phyloP scores from a whole-genome alignment of 306 rosid genomes.

The Ormosia emarginata region DNA sequence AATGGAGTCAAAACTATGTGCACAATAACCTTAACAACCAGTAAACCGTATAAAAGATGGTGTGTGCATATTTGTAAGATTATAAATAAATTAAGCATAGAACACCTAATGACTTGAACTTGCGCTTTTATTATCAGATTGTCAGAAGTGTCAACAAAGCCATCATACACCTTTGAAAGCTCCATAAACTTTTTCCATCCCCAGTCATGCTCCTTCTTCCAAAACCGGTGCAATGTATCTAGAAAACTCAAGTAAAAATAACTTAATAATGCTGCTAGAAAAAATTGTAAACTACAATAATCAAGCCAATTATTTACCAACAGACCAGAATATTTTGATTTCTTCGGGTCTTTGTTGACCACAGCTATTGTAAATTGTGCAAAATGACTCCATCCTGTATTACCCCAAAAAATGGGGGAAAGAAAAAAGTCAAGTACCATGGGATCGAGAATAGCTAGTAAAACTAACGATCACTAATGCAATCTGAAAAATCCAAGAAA shows the following conservation, averaged over 20 bases:
- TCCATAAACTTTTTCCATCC: constrained; percentile 99
- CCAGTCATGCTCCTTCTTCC: constrained; percentile 99
- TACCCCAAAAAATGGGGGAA: not conserved
- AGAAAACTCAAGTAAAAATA: constrained; percentile 16
- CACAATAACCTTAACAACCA: not conserved
- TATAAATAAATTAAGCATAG: constrained; percentile 16
- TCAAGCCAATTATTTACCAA: constrained; percentile 25
- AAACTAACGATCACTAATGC: constrained; percentile 5
- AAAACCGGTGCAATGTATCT: constrained; percentile 98
- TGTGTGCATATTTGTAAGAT: not conserved
- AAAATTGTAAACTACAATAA: constrained; percentile 17
- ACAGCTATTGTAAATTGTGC: constrained; percentile 98
- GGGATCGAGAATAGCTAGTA: not conserved
- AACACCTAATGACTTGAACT: constrained; percentile 98
- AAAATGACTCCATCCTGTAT: constrained; percentile 97
- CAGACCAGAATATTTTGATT: constrained; percentile 95
- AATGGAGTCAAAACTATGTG: not conserved
- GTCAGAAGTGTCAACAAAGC: constrained; percentile 92
- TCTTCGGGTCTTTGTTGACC: constrained; percentile 90
- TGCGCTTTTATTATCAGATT: constrained; percentile 96
- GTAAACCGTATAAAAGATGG: not conserved
- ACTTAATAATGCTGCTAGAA: not conserved
- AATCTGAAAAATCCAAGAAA: constrained; percentile 15
- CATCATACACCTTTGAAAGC: constrained; percentile 89
- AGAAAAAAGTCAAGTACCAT: not conserved